Percentiles rank a stretch among this genome's conserved stretches.
phyloP scores from a whole-genome alignment of 2,329 filamentous ascomycete species.

The Fonsecaea nubica region DNA sequence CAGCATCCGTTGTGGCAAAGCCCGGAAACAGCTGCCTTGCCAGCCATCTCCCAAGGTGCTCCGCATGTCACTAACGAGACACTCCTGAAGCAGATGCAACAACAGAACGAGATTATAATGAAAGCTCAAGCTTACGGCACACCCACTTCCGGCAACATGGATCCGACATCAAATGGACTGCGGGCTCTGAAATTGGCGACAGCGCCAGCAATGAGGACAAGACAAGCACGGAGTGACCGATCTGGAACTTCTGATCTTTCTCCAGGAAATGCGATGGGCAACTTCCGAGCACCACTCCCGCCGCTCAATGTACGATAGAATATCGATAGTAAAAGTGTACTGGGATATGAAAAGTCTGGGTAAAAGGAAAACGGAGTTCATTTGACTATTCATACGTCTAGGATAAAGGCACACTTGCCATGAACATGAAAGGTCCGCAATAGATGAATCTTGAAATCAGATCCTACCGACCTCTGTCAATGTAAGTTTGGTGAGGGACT shows the following conservation, averaged over 20 bases:
- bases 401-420: neutral
- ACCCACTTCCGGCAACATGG: too few species aligned
- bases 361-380: neutral
- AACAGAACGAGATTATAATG: conserved; percentile 22
- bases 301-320: conserved; percentile 16
- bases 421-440: neutral
- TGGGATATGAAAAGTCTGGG: neutral
- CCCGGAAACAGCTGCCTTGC: neutral
- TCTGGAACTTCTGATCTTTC: conserved; percentile 3
- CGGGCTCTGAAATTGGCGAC: conserved; percentile 8
- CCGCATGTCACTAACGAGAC: conserved; percentile 4
- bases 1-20: neutral
- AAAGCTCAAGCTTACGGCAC: conserved; percentile 4
- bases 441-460: neutral
- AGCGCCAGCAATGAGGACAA: neutral
- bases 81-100: conserved; percentile 22
- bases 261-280: neutral
- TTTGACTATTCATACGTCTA: neutral
- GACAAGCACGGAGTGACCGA: neutral
- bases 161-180: neutral
- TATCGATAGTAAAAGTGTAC: neutral
- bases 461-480: neutral
- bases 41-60: neutral
- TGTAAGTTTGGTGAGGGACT: neutral
- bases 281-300: neutral